These are phyloP conservation scores for Ampelomyces quisqualis DNA, from an alignment of 2,329 filamentous ascomycete genomes.

Conservation along the genomic window DNA sequence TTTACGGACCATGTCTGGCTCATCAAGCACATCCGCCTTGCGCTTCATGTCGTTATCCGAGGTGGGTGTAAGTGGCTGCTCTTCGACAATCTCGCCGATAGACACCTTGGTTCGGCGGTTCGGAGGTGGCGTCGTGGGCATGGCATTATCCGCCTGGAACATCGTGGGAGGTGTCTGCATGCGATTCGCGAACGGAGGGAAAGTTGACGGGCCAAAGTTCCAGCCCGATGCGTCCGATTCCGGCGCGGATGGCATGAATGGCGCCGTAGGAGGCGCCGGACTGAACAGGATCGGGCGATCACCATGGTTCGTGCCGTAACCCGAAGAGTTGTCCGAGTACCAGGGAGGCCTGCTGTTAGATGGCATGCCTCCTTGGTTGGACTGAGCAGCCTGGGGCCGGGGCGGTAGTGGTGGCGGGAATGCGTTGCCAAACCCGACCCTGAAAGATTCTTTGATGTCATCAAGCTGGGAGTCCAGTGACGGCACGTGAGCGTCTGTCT, in stretches of 20 bases:
- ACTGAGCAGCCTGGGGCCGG: slow-evolving; percentile 12
- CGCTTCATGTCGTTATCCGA: slow-evolving; percentile 35
- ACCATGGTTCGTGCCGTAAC: slow-evolving; percentile 13
- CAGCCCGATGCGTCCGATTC: not conserved
- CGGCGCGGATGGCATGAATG: slow-evolving; percentile 6
- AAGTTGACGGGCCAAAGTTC: not conserved
- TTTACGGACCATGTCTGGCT: no score
- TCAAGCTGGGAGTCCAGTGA: no score
- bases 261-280: slow-evolving; percentile 8
- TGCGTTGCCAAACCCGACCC: no score
- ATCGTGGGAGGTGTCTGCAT: slow-evolving; percentile 25
- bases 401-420: slow-evolving; percentile 22
- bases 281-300: slow-evolving; percentile 12
- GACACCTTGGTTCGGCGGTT: slow-evolving; percentile 31
- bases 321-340: slow-evolving; percentile 8
- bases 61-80: slow-evolving; percentile 34
- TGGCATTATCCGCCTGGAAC: slow-evolving; percentile 7
- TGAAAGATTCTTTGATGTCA: no score
- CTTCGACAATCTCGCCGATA: slow-evolving; percentile 38
- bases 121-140: slow-evolving; percentile 15
- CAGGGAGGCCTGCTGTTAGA: slow-evolving; percentile 2
- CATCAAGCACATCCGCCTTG: slow-evolving; percentile 32
- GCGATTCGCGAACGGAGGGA: slow-evolving; percentile 6
- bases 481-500: no score
- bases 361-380: slow-evolving; percentile 1